Conservation (phyloP, 441 rosid genomes). For the Populus hybrid region DNA sequence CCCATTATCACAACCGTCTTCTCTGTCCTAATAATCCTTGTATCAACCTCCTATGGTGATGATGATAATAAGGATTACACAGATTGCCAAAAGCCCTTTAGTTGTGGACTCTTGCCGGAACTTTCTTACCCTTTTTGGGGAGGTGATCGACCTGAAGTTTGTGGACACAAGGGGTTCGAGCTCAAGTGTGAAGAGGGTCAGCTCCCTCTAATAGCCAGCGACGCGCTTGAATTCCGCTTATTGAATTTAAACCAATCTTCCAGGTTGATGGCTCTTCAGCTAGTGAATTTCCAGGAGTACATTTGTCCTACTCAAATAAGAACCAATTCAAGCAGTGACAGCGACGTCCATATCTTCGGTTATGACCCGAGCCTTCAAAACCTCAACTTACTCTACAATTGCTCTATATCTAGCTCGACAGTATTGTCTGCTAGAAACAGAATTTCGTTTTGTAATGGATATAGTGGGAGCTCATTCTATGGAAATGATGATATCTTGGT, state of each 20-base stretch:
- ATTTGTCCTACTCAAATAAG: neutral
- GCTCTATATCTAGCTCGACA: neutral
- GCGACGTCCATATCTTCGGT: too few species aligned
- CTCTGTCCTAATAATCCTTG: constrained; percentile 13
- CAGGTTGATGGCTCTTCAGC: neutral
- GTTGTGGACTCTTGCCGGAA: neutral
- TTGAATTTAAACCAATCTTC: neutral
- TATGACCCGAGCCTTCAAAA: neutral
- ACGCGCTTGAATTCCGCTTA: neutral
- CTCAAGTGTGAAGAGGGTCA: constrained; percentile 1
- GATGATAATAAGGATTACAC: constrained; percentile 12
- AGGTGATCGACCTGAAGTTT: neutral
- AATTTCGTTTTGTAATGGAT: constrained; percentile 5
- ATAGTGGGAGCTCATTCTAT: neutral
- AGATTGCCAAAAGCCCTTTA: constrained; percentile 9
- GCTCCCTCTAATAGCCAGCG: neutral
- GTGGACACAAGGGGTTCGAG: constrained; percentile 9
- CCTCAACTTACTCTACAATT: constrained; percentile 14
- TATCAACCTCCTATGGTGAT: constrained; percentile 22
- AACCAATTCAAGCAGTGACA: neutral
- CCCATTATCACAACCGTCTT: constrained; percentile 12
- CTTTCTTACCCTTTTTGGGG: constrained; percentile 27
- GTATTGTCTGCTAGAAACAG: neutral
- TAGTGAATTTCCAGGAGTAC: neutral
- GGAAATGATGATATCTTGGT: neutral